These are phyloP conservation scores for Trametes pubescens DNA, from an alignment of 1,284 basidiomycete genomes.

Conservation along the genomic window DNA sequence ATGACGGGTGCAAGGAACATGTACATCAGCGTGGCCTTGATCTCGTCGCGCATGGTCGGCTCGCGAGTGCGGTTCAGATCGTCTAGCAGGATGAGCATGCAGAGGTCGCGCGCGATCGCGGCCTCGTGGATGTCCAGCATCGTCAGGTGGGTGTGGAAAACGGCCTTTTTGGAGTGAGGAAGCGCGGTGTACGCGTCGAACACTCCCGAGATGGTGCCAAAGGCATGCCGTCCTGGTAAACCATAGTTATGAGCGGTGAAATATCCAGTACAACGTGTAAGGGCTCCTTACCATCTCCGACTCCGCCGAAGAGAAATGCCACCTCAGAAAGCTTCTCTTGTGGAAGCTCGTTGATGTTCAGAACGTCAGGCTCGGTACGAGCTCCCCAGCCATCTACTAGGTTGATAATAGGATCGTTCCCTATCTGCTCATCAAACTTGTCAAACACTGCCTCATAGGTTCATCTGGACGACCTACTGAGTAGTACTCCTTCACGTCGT, in stretches of 20 bases:
- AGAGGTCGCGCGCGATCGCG: conserved; percentile 37
- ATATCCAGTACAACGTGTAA: neutral
- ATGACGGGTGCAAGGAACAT: conserved; percentile 14
- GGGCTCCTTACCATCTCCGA: conserved; percentile 30
- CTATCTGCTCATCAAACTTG: conserved; percentile 18
- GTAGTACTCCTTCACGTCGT: conserved; percentile 18
- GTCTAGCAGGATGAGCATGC: conserved; percentile 34
- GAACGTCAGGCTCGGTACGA: neutral
- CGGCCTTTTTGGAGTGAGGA: conserved; percentile 10
- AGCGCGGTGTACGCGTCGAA: conserved; percentile 26
- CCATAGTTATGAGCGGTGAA: neutral
- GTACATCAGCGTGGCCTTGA: conserved; percentile 25
- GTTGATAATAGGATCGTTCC: conserved; percentile 28
- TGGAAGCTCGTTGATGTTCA: conserved; percentile 19
- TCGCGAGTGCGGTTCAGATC: conserved; percentile 20
- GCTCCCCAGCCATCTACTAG: conserved; percentile 25
- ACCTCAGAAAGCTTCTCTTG: conserved; percentile 17
- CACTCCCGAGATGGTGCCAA: conserved; percentile 33
- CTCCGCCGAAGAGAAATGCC: conserved; percentile 34
- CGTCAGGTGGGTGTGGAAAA: conserved; percentile 35
- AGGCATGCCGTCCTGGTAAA: conserved; percentile 32
- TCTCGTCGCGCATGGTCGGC: neutral
- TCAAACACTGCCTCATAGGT: neutral
- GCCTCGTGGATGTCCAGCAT: conserved; percentile 39
- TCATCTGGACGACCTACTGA: neutral